phyloP scores from a whole-genome alignment of 1,284 basidiomycete species.

The Termitomyces sp. region DNA sequence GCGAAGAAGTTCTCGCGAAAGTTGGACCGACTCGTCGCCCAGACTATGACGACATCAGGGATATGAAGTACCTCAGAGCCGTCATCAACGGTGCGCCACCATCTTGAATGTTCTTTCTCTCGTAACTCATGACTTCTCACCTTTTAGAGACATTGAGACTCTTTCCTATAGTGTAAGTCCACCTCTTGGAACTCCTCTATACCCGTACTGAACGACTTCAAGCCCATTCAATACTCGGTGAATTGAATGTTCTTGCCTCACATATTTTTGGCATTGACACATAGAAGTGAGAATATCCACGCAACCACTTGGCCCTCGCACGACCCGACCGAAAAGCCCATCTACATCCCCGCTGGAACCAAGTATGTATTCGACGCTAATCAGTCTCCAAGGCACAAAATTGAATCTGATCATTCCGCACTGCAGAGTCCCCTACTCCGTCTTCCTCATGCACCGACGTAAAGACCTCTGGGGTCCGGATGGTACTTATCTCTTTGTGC shows the following conservation, averaged over 20 bases:
- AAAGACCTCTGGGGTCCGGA: conserved; percentile 65
- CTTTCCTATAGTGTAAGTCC: conserved; percentile 51
- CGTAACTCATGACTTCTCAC: not conserved
- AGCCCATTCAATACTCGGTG: conserved; percentile 50
- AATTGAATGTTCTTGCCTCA: not conserved
- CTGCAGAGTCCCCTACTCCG: conserved; percentile 44
- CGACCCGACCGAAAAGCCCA: conserved; percentile 39
- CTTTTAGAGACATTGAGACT: conserved; percentile 50
- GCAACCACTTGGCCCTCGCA: conserved; percentile 42
- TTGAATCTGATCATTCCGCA: not conserved
- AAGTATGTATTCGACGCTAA: conserved; percentile 29
- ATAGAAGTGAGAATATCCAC: conserved; percentile 31
- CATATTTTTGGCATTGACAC: no score
- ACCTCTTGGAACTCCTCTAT: not conserved
- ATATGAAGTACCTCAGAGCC: conserved; percentile 55
- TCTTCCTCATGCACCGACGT: conserved; percentile 58
- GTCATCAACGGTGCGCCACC: conserved; percentile 50
- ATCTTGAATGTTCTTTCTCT: no score
- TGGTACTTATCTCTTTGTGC: conserved; percentile 29
- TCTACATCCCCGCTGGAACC: conserved; percentile 48
- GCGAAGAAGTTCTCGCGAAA: conserved; percentile 46
- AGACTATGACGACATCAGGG: conserved; percentile 48
- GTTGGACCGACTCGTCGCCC: conserved; percentile 45
- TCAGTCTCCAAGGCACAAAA: not conserved
- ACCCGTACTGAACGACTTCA: not conserved